Base-by-base conservation (phyloP, 1,284 basidiomycete genomes). In the Ustilago tritici region DNA sequence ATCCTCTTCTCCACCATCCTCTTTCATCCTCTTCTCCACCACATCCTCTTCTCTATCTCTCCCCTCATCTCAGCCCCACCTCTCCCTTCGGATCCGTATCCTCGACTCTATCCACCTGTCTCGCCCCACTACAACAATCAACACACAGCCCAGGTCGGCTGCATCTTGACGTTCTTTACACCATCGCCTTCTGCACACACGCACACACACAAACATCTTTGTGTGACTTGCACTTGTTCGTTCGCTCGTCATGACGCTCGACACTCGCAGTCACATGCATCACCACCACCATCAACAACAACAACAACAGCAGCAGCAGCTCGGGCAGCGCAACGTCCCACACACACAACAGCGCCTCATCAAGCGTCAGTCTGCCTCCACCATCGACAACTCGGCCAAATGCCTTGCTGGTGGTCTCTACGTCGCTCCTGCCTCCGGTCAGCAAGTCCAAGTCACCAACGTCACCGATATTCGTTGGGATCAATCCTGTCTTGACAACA, bases 341-440 rank as follows among this genome's bases (percentile, higher is more conserved):
- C 38, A 38, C 38, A 41, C 54, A 9, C 63, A 73, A 46, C 65
- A 73, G 52, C 65, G 65, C 61, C 28, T 76, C 54, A 52, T 71
- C 58, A 76, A 76, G 56, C 68, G 74, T 31, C 69, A 76, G 56
- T 71, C 69, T 11, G 19, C 57, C 36, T 70, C 76, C 54, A 74
- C 76, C 67, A 74, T 70, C 32, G 67, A 74, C 68, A 78, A 72
- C 67, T 64, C 71, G 58, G 66, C 66, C 59, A 66, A 71, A 28
- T 82, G 80, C 65, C 76, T 72, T 17, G 64, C 76, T 3, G 79
- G 81, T 61, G 82, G 71, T 59, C 77, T 83, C 56, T 83, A 83
- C 58, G 65, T 68, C 57, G n/a, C 40, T 4, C 82, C 82, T 6
- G 47, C 66, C 40, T 40, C 65, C 9, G 63, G 62, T 47, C 66